Evolutionary conservation across 805 yeast genomes (phyloP).

Genomic region (Kodamaea jinghongensis): DNA sequence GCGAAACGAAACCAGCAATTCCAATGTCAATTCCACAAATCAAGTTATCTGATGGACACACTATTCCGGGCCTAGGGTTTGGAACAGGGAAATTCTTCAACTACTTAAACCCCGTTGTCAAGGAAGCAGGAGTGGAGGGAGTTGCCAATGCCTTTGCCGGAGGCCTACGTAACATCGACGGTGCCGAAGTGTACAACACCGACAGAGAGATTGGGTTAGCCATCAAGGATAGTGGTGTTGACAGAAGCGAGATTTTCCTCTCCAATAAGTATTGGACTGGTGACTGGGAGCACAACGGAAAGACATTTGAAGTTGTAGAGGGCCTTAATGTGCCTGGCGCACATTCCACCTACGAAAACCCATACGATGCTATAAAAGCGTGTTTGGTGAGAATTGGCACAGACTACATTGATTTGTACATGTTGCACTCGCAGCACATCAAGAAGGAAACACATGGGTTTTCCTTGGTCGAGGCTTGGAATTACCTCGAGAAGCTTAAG

Average conservation of each 20-base stretch:
- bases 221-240: slow-evolving; percentile 36
- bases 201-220: slow-evolving; percentile 57
- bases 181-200: slow-evolving; percentile 62
- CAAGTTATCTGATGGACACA: slow-evolving; percentile 30
- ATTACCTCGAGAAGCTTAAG: slow-evolving; percentile 67
- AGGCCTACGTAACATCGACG: too few species aligned
- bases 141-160: slow-evolving; percentile 45
- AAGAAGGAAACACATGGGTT: slow-evolving; percentile 32
- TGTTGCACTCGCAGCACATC: slow-evolving; percentile 46
- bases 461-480: slow-evolving; percentile 54
- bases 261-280: slow-evolving; percentile 54
- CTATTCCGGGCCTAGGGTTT: slow-evolving; percentile 43
- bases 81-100: slow-evolving; percentile 47
- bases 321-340: slow-evolving; percentile 36
- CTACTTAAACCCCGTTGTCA: slow-evolving; percentile 23
- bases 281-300: neutral
- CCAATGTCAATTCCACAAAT: slow-evolving; percentile 9
- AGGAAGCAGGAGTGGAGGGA: slow-evolving; percentile 39
- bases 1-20: too few species aligned
- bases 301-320: slow-evolving; percentile 21
- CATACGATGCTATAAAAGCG: too few species aligned
- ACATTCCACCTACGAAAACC: too few species aligned
- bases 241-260: slow-evolving; percentile 48
- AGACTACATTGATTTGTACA: slow-evolving; percentile 52
- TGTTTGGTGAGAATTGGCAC: too few species aligned